Evolutionary conservation across 164 flowering plant species (phyloP).

Genomic region (Berberis vulgaris): DNA sequence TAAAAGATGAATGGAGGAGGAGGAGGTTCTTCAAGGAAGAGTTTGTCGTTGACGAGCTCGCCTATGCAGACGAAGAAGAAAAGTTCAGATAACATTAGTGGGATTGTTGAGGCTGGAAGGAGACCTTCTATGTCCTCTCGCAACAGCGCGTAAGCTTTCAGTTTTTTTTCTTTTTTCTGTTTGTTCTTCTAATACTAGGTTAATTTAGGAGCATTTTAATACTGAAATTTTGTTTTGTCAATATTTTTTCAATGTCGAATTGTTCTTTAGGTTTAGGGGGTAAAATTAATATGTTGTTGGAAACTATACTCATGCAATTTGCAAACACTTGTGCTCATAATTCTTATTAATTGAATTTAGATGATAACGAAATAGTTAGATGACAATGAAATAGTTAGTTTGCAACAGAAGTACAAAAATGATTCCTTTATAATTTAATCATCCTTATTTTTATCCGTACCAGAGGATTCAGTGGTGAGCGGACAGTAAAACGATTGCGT

Average conservation of each 20-base stretch:
- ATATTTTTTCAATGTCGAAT: too few relatives aligned
- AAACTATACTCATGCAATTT: too few relatives aligned
- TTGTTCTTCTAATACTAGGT: too few relatives aligned
- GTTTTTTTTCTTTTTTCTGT: too few relatives aligned
- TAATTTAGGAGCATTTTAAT: too few relatives aligned
- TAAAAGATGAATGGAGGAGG: constrained; percentile 31
- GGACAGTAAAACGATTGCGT: constrained; percentile 88
- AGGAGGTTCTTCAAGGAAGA: constrained; percentile 48
- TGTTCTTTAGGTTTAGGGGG: too few relatives aligned
- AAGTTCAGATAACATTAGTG: constrained; percentile 17
- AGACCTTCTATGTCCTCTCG: constrained; percentile 51
- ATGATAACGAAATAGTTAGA: too few relatives aligned
- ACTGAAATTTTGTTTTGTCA: too few relatives aligned
- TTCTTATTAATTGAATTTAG: too few relatives aligned
- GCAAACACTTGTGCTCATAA: too few relatives aligned
- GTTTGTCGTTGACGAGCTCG: constrained; percentile 28
- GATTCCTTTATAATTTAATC: not conserved
- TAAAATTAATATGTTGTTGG: too few relatives aligned
- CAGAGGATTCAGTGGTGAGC: constrained; percentile 61
- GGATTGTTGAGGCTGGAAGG: constrained; percentile 16
- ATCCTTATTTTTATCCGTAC: constrained; percentile 24
- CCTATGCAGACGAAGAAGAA: constrained; percentile 35
- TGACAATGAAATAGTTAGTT: too few relatives aligned
- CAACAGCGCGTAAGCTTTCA: not conserved
- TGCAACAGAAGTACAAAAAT: not conserved